Conservation (phyloP, 2,329 filamentous ascomycete species). For the Neonectria faginata region DNA sequence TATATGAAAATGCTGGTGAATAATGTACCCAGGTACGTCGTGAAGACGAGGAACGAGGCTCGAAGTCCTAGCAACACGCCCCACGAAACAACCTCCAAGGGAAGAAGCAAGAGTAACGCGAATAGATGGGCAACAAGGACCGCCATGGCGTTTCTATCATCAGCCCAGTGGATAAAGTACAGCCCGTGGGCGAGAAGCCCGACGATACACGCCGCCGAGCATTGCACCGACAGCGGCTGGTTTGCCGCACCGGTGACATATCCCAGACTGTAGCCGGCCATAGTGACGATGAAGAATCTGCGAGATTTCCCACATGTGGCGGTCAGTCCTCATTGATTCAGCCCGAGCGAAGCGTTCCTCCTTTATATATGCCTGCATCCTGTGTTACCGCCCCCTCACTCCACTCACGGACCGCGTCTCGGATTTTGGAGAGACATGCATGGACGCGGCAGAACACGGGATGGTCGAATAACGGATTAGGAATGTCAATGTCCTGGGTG, state of each 20-base stretch:
- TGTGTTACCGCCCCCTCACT: neutral
- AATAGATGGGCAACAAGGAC: neutral
- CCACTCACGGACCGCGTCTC: neutral
- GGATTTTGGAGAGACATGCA: neutral
- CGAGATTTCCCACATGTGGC: neutral
- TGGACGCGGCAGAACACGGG: neutral
- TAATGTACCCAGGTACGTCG: neutral
- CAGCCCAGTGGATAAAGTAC: constrained; percentile 11
- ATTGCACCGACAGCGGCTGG: neutral
- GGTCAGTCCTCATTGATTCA: neutral
- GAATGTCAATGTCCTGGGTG: neutral
- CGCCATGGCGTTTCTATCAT: constrained; percentile 6
- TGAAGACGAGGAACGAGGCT: neutral
- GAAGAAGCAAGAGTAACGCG: neutral
- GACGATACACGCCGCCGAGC: neutral
- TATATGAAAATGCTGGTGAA: constrained; percentile 7
- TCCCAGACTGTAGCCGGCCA: neutral
- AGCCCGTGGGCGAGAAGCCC: constrained; percentile 2
- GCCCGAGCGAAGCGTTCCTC: neutral
- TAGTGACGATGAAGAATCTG: neutral
- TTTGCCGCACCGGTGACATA: neutral
- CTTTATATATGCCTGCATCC: neutral
- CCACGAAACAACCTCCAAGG: neutral
- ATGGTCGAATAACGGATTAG: neutral
- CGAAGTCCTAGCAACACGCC: neutral